Evolutionary conservation across 1,284 basidiomycete species (phyloP).

Genomic region (Abortiporus biennis): DNA sequence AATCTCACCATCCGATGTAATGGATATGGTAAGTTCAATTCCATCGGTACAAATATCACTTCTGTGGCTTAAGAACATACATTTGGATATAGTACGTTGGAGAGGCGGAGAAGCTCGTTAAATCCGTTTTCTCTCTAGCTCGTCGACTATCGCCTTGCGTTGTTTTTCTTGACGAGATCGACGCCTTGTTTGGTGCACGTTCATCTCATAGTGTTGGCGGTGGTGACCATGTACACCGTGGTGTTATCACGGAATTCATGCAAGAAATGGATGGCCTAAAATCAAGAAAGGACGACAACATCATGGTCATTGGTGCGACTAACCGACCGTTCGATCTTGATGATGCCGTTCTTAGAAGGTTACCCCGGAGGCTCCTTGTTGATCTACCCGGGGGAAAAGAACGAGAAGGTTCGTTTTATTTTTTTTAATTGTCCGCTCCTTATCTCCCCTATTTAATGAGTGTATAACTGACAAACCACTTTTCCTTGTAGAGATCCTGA

Average conservation of each 20-base stretch:
- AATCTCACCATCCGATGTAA: slow-evolving; percentile 79
- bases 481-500: slow-evolving; percentile 61
- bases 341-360: slow-evolving; percentile 77
- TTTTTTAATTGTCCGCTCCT: slow-evolving; percentile 5
- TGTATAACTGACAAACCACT: background rate
- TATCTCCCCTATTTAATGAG: background rate
- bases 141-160: slow-evolving; percentile 87
- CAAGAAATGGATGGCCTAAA: slow-evolving; percentile 97
- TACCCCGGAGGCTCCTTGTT: slow-evolving; percentile 79
- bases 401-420: slow-evolving; percentile 55
- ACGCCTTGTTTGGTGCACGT: slow-evolving; percentile 88
- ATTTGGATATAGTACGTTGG: slow-evolving; percentile 70
- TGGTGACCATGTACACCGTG: slow-evolving; percentile 70
- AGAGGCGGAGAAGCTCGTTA: slow-evolving; percentile 93
- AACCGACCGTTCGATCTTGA: slow-evolving; percentile 86
- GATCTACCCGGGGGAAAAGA: slow-evolving; percentile 83
- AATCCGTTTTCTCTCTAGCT: slow-evolving; percentile 87
- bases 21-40: slow-evolving; percentile 71
- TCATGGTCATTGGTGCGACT: slow-evolving; percentile 93
- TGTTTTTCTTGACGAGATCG: slow-evolving; percentile 94
- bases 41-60: background rate
- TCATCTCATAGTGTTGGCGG: slow-evolving; percentile 80
- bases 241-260: slow-evolving; percentile 93
- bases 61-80: slow-evolving; percentile 9
- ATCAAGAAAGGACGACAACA: slow-evolving; percentile 71